These are phyloP conservation scores for Jamesozyma hellenica DNA, from an alignment of 805 yeast species.

Conservation along the genomic window DNA sequence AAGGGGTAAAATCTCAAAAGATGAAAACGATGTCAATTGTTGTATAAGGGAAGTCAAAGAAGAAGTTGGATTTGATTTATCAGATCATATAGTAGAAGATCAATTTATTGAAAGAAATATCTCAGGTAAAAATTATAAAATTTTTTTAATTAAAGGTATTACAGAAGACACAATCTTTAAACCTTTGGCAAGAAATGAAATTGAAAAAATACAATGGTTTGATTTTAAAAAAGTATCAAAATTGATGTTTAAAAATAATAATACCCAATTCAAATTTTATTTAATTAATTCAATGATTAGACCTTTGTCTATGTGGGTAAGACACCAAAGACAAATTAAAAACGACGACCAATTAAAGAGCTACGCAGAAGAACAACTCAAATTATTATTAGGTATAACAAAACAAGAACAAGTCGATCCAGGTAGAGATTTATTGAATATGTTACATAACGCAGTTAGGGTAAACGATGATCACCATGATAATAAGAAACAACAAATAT, in stretches of 20 bases:
- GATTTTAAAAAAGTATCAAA: slow-evolving; percentile 40
- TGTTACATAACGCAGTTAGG: slow-evolving; percentile 41
- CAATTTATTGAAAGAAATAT: slow-evolving; percentile 75
- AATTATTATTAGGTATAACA: slow-evolving; percentile 51
- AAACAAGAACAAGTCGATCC: slow-evolving; percentile 41
- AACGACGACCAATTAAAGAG: slow-evolving; percentile 51
- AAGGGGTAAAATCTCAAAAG: slow-evolving; percentile 90
- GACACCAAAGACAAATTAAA: slow-evolving; percentile 39
- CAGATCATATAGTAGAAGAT: slow-evolving; percentile 53
- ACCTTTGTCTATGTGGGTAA: slow-evolving; percentile 42
- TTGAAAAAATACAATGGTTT: slow-evolving; percentile 72
- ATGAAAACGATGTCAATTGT: slow-evolving; percentile 79
- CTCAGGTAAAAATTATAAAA: slow-evolving; percentile 74
- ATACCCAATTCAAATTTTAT: slow-evolving; percentile 27
- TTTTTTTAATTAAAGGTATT: slow-evolving; percentile 65
- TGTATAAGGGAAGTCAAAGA: slow-evolving; percentile 87
- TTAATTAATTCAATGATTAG: slow-evolving; percentile 34
- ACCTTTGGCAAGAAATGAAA: slow-evolving; percentile 84
- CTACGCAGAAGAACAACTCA: slow-evolving; percentile 57
- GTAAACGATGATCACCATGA: slow-evolving; percentile 2
- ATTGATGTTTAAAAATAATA: slow-evolving; percentile 24
- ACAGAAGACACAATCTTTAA: slow-evolving; percentile 66
- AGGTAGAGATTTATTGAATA: slow-evolving; percentile 64
- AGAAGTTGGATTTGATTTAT: slow-evolving; percentile 85
- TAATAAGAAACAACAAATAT: too few species aligned